Conservation (phyloP, 441 rosid genomes). For the Euphorbia schlechtendalii region DNA sequence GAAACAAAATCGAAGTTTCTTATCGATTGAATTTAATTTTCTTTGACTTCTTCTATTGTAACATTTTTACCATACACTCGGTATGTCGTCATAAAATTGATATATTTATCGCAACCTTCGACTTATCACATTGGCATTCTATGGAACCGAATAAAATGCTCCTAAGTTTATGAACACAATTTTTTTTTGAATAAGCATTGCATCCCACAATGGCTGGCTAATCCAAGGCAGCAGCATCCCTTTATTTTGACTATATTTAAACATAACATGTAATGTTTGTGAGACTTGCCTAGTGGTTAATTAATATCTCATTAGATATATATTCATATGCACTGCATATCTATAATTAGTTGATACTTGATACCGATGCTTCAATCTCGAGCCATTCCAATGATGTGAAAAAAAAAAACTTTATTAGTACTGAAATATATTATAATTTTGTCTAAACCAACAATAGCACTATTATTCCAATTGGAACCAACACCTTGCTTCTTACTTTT, state of each 20-base stretch:
- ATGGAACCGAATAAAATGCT: too few species aligned
- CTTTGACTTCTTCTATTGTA: too few species aligned
- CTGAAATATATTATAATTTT: background rate
- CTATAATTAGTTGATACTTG: background rate
- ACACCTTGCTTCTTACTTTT: background rate
- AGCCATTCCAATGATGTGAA: conserved; percentile 25
- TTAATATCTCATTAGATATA: background rate
- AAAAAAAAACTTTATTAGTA: conserved; percentile 5
- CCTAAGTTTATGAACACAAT: too few species aligned
- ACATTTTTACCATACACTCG: too few species aligned
- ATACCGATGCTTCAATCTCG: conserved; percentile 6
- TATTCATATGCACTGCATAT: background rate
- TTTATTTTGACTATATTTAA: background rate
- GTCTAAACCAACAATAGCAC: conserved; percentile 1
- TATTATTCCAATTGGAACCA: conserved; percentile 2
- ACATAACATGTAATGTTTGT: background rate
- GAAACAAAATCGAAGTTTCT: too few species aligned
- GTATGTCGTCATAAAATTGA: too few species aligned
- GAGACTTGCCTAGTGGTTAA: background rate
- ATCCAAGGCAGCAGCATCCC: too few species aligned
- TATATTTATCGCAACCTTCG: too few species aligned
- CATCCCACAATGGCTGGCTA: too few species aligned
- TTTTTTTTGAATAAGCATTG: too few species aligned
- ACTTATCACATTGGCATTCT: too few species aligned
- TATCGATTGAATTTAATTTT: too few species aligned